A percentile compares a stretch with the other conserved stretches of the same genome.
Evolutionary conservation across 768 basidiomycete species (phyloP).

Genomic region (Boletellus ananiceps): DNA sequence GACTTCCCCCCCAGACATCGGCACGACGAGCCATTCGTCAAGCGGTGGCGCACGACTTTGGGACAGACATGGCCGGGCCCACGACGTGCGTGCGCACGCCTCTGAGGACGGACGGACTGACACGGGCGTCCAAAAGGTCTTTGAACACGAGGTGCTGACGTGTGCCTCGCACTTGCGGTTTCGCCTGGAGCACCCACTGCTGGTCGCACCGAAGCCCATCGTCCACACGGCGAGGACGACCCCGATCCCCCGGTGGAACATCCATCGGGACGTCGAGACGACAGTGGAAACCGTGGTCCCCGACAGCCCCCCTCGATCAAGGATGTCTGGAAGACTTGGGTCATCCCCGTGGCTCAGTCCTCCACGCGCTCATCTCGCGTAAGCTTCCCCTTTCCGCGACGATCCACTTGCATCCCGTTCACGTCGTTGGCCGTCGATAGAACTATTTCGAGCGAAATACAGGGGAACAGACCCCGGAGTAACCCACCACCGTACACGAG

Average conservation of each 20-base stretch:
- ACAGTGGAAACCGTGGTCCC: neutral
- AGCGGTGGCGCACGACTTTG: slow-evolving; percentile 13
- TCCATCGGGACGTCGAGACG: neutral
- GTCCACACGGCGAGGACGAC: neutral
- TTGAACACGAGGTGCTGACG: slow-evolving; percentile 22
- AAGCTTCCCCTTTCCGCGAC: neutral
- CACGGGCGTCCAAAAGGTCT: slow-evolving; percentile 4
- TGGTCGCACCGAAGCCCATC: neutral
- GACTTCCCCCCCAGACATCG: slow-evolving; percentile 10
- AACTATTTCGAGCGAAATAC: neutral
- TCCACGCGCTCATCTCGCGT: slow-evolving; percentile 6
- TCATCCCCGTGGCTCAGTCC: slow-evolving; percentile 7
- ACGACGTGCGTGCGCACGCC: slow-evolving; percentile 8
- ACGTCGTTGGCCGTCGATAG: slow-evolving; percentile 1
- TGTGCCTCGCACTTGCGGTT: slow-evolving; percentile 19
- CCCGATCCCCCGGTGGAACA: neutral
- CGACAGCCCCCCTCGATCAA: neutral
- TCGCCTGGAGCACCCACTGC: neutral
- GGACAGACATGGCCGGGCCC: slow-evolving; percentile 7
- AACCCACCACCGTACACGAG: slow-evolving; percentile 16
- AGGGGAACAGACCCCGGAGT: neutral
- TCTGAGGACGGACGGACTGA: neutral
- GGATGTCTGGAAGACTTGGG: neutral
- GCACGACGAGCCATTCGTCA: slow-evolving; percentile 10
- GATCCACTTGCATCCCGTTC: neutral